Percentiles rank a stretch among this genome's conserved stretches.
Conservation (phyloP, 495 filamentous ascomycete genomes). For the Penicillium antarcticum region DNA sequence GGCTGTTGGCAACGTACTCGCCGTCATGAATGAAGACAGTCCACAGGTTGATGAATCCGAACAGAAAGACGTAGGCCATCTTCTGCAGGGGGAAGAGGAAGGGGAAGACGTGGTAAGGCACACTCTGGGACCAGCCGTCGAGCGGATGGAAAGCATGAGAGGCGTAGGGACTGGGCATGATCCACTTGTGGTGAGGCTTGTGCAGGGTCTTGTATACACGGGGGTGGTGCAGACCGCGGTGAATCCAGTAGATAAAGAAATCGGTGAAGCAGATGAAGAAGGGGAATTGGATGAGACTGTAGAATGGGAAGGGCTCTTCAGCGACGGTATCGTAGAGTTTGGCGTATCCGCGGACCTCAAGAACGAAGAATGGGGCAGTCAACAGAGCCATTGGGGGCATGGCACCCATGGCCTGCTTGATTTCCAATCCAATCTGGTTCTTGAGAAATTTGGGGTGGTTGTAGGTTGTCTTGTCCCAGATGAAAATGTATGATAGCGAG, state of each 20-base stretch:
- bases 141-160: constrained; percentile 93
- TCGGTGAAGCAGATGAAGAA: constrained; percentile 93
- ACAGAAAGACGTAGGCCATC: constrained; percentile 78
- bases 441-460: constrained; percentile 93
- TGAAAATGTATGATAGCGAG: constrained; percentile 79
- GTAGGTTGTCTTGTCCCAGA: constrained; percentile 90
- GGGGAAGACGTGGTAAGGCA: constrained; percentile 92
- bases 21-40: constrained; percentile 97
- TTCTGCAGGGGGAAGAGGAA: constrained; percentile 94
- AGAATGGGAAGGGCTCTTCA: constrained; percentile 70
- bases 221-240: constrained; percentile 84
- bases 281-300: constrained; percentile 85
- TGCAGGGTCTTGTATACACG: constrained; percentile 82
- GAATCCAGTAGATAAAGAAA: constrained; percentile 91
- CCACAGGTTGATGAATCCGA: constrained; percentile 95
- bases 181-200: constrained; percentile 99
- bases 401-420: constrained; percentile 67
- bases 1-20: constrained; percentile 87
- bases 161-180: constrained; percentile 94
- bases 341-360: constrained; percentile 80
- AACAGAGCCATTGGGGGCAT: constrained; percentile 82
- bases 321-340: constrained; percentile 78
- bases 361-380: constrained; percentile 78
- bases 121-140: constrained; percentile 87
- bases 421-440: constrained; percentile 87